These are phyloP conservation scores for Aspergillus uvarum DNA, from an alignment of 2,329 filamentous ascomycete genomes.

Conservation along the genomic window DNA sequence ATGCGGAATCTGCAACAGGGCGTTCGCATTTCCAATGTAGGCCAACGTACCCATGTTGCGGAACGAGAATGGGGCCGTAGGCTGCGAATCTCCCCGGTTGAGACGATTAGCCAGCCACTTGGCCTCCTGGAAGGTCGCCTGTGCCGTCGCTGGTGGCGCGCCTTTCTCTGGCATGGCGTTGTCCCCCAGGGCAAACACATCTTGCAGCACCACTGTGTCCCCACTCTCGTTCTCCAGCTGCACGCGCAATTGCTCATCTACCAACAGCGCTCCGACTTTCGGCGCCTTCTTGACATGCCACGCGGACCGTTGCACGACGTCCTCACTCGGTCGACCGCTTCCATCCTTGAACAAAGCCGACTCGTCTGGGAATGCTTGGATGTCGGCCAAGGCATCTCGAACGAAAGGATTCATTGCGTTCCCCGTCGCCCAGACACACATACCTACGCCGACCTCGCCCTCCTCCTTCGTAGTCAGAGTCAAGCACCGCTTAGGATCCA, in stretches of 20 bases:
- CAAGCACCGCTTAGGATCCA: slow-evolving; percentile 46
- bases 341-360: slow-evolving; percentile 31
- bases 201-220: slow-evolving; percentile 46
- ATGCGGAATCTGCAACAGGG: slow-evolving; percentile 54
- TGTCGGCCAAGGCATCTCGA: slow-evolving; percentile 26
- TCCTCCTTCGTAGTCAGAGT: slow-evolving; percentile 59
- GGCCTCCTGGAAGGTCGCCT: slow-evolving; percentile 60
- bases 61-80: slow-evolving; percentile 50
- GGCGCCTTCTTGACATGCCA: slow-evolving; percentile 55
- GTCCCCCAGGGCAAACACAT: slow-evolving; percentile 59
- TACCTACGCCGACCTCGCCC: slow-evolving; percentile 58
- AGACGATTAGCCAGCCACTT: slow-evolving; percentile 57
- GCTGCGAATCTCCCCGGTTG: slow-evolving; percentile 49
- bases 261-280: slow-evolving; percentile 51
- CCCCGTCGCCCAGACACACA: slow-evolving; percentile 58
- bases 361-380: slow-evolving; percentile 34
- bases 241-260: slow-evolving; percentile 57
- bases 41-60: slow-evolving; percentile 59
- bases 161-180: slow-evolving; percentile 55
- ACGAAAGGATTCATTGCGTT: slow-evolving; percentile 40
- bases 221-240: slow-evolving; percentile 47
- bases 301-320: slow-evolving; percentile 13
- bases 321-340: slow-evolving; percentile 5
- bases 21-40: slow-evolving; percentile 59
- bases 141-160: slow-evolving; percentile 57